A percentile compares a stretch with the other conserved stretches of the same genome.
These are phyloP conservation scores for Falciphora oryzae DNA, from an alignment of 2,329 filamentous ascomycete species.

Conservation along the genomic window DNA sequence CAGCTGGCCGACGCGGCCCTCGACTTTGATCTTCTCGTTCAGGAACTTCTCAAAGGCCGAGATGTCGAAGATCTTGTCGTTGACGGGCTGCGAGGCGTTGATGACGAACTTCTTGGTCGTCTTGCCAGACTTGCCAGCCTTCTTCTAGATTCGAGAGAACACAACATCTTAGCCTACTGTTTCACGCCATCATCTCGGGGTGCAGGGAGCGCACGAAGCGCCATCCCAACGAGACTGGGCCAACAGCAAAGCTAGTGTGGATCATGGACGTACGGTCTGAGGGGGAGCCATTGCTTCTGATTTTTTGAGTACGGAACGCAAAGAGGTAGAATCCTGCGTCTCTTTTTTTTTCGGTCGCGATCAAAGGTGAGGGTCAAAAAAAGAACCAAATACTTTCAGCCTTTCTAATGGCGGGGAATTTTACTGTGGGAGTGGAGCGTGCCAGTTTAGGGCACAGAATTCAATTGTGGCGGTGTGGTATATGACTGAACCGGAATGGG, in stretches of 20 bases:
- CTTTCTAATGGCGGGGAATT: constrained; percentile 5
- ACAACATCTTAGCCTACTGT: constrained; percentile 93
- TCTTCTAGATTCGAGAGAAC: constrained; percentile 52
- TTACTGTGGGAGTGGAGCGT: not conserved
- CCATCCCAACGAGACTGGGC: constrained; percentile 40
- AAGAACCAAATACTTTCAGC: not conserved
- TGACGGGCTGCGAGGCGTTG: constrained; percentile 96
- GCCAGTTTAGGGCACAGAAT: not conserved
- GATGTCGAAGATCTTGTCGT: constrained; percentile 99
- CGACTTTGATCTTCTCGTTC: constrained; percentile 99
- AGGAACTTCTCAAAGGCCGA: constrained; percentile 99
- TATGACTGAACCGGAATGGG: no score
- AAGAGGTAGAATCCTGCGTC: constrained; percentile 81
- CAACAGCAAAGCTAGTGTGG: constrained; percentile 81
- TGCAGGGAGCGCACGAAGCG: not conserved
- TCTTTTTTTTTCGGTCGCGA: constrained; percentile 21
- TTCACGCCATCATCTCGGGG: constrained; percentile 48
- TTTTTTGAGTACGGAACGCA: constrained; percentile 34
- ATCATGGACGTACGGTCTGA: constrained; percentile 69
- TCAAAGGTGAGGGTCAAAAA: not conserved
- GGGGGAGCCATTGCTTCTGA: constrained; percentile 70
- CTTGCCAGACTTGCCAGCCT: constrained; percentile 64
- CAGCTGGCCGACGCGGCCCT: constrained; percentile 96
- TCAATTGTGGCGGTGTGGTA: not conserved
- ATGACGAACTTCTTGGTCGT: constrained; percentile 97